Base-by-base conservation (phyloP, 257 asterid species). In the Lavandula angustifolia region DNA sequence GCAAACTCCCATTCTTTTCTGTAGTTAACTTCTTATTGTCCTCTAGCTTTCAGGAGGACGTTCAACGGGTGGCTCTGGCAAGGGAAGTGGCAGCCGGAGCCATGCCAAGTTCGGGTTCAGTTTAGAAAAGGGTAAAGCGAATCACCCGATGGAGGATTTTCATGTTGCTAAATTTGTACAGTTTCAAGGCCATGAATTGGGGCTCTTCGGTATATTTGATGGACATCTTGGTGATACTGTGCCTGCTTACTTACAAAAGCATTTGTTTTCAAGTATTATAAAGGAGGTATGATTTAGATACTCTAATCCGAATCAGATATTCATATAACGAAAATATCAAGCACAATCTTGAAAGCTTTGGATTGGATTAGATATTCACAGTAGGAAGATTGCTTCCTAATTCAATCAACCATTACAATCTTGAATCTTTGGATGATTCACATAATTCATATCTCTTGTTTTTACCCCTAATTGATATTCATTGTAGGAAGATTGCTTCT, bases 91-190 rank as follows among this genome's bases (percentile, higher is more conserved):
- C 79, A 61, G 73, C 10, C 76, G 71, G 31, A 87, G 95, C 44
- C 60, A 71, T 32, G 75, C 59, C 33, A 92, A 87, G 76, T 92
- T 79, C 70, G 98, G 98, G 60, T 88, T 80, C 79, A 80, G 86
- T 60, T 80, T 92, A 51, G 76, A 82, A 31, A 92, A 91, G 69
- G 98, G 96, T 62, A 88, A 82, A 68, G 98, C 96, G 14, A 88
- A 66, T 75, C 98, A 92, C 77, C 98, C 98, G 3, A 92, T 92
- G 98, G 98, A 92, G 81, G 98, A 92, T 78, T 92, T 70, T 80
- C 90, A 92, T 76, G 98, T 92, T 50, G 94, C 98, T 41, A 92
- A 88, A 66, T 92, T 88, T 63, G 88, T 80, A 31, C 84, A 83
- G 74, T 35, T 67, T 31, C 68, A 80, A 16, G 85, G 86, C 8